These are phyloP conservation scores for Gypsophila paniculata DNA, from an alignment of 179 eudicot genomes.

Conservation along the genomic window DNA sequence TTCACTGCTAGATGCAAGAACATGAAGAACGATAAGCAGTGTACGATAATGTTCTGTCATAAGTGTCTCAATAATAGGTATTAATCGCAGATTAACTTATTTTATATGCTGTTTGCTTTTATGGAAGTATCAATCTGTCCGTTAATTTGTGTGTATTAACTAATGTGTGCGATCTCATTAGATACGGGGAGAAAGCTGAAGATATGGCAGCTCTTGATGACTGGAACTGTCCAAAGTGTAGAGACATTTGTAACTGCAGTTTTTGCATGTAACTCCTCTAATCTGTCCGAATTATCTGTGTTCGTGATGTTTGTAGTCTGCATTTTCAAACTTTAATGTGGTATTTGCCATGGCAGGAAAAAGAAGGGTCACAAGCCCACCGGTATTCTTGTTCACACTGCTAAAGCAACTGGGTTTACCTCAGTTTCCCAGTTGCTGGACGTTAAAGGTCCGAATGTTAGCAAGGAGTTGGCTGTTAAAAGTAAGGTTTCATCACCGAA, in stretches of 20 bases:
- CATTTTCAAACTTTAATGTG: background rate
- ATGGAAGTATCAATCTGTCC: background rate
- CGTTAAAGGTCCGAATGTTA: conserved; percentile 37
- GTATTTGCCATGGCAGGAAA: conserved; percentile 41
- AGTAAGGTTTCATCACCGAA: conserved; percentile 27
- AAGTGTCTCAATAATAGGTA: conserved; percentile 81
- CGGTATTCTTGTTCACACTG: conserved; percentile 47
- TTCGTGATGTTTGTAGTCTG: background rate
- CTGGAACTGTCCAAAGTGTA: conserved; percentile 75
- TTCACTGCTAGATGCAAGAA: conserved; percentile 64
- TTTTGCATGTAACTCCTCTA: conserved; percentile 48
- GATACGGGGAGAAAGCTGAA: conserved; percentile 77
- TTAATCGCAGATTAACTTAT: background rate
- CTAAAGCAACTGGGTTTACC: conserved; percentile 66
- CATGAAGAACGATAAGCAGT: conserved; percentile 46
- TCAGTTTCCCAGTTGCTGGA: conserved; percentile 59
- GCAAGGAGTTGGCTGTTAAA: conserved; percentile 26
- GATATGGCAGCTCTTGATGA: conserved; percentile 40
- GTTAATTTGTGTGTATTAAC: background rate
- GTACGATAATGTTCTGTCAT: conserved; percentile 52
- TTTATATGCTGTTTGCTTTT: background rate
- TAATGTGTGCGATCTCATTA: background rate
- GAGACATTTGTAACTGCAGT: conserved; percentile 78
- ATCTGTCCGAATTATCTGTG: background rate
- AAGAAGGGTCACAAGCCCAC: conserved; percentile 67